These are phyloP conservation scores for Exophiala sp. DNA, from an alignment of 2,329 filamentous ascomycete genomes.

Conservation along the genomic window DNA sequence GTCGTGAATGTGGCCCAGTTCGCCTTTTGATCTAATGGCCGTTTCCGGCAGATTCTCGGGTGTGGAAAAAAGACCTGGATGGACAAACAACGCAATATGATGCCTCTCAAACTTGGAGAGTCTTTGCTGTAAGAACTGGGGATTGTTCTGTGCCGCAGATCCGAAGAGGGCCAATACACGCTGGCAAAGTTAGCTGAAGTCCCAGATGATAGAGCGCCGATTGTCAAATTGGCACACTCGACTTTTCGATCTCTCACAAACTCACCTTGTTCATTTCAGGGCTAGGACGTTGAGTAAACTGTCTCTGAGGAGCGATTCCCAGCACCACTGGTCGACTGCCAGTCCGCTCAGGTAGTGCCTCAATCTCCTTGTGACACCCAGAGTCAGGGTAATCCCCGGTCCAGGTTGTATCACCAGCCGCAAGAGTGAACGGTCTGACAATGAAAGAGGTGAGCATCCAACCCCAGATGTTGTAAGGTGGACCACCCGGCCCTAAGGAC, in stretches of 20 bases:
- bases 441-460: constrained; percentile 30
- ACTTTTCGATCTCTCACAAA: background rate
- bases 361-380: constrained; percentile 38
- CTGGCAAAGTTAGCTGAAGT: constrained; percentile 8
- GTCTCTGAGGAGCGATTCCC: constrained; percentile 76
- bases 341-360: constrained; percentile 54
- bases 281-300: constrained; percentile 62
- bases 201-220: background rate
- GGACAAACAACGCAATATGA: constrained; percentile 20
- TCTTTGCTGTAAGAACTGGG: constrained; percentile 15
- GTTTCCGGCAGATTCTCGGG: constrained; percentile 49
- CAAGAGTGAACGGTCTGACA: constrained; percentile 21
- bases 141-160: constrained; percentile 16
- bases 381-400: constrained; percentile 19
- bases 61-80: constrained; percentile 15
- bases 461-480: constrained; percentile 35
- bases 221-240: background rate
- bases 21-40: constrained; percentile 50
- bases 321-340: constrained; percentile 61
- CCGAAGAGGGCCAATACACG: constrained; percentile 16
- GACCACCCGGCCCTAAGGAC: constrained; percentile 36
- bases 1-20: constrained; percentile 73
- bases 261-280: constrained; percentile 40
- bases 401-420: constrained; percentile 9
- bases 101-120: constrained; percentile 19